phyloP scores from a whole-genome alignment of 2,329 filamentous ascomycete species.

The Colletotrichum sp. region DNA sequence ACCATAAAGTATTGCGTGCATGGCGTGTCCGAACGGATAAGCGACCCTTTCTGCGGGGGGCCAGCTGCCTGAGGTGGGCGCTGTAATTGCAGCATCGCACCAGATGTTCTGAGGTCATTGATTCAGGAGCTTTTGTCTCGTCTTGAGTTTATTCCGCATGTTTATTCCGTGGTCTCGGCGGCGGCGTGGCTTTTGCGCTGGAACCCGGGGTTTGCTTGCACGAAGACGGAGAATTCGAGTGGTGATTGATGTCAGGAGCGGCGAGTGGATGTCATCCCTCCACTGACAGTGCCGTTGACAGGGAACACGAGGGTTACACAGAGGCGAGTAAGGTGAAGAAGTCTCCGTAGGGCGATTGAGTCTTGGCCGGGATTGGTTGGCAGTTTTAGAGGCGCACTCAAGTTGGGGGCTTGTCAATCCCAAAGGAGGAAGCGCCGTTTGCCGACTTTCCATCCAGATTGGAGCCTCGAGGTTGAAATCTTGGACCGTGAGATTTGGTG shows the following conservation, averaged over 20 bases:
- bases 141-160: neutral
- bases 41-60: neutral
- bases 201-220: neutral
- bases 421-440: neutral
- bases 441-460: neutral
- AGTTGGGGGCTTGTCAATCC: neutral
- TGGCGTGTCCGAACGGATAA: neutral
- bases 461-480: neutral
- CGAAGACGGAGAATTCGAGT: neutral
- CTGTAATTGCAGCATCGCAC: neutral
- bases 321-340: neutral
- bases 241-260: slow-evolving; percentile 9
- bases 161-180: neutral
- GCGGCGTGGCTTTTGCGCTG: neutral
- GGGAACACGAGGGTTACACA: neutral
- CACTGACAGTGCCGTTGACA: slow-evolving; percentile 4
- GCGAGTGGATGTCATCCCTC: slow-evolving; percentile 4
- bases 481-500: neutral
- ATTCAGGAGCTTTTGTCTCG: neutral
- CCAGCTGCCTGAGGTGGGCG: neutral
- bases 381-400: neutral
- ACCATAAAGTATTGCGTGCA: neutral
- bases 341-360: neutral
- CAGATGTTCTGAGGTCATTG: neutral
- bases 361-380: neutral